Base-by-base conservation (phyloP, 1,284 basidiomycete species). In the Cryptococcus maquisensis region DNA sequence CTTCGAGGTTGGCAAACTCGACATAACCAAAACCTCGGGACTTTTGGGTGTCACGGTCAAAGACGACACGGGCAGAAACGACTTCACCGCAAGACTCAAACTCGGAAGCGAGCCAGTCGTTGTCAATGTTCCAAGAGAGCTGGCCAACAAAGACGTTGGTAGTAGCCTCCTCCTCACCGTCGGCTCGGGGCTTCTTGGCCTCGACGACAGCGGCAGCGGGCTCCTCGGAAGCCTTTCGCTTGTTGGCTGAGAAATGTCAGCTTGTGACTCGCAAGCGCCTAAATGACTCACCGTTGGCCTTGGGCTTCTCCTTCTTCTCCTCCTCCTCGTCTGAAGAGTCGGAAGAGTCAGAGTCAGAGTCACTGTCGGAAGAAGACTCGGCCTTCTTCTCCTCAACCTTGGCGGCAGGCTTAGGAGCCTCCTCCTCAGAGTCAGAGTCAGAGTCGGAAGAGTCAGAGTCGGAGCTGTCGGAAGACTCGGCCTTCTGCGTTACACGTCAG, bases 51-150 rank as follows among this genome's bases (percentile, higher is more conserved):
- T 87, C 86, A 61, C 92, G 89, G 77, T 98, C 93, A 78, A 86
- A 87, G 77, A 93, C 88, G 59, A 99, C 93, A 32, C 84, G 86
- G 15, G 91, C 92, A 37, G 84, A 85, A 62, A 86, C 82, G 63
- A 99, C 84, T 75, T 93, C 87, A 58, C 95, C 95, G 69, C 86
- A 94, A 52, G 83, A 81, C 47, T 86, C 85, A 67, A 99, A 98
- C 77, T 97, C 95, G 75, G 86, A 83, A 51, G 86, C 84, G 63
- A 98, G 85, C 83, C 93, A 92, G 77, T 97, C 95, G 75, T 93
- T 89, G 81, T 98, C 95, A 64, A 98, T 87, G 75, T 92, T 93
- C 93, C 93, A 99, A 35, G 91, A 95, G 49, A 99, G 83, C 61
- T 85, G 84, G 52, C 95, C 95, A 64, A 98, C 91, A 72, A 94